Base-by-base conservation (phyloP, 345 rosid genomes). In the Cochlearia excelsa region DNA sequence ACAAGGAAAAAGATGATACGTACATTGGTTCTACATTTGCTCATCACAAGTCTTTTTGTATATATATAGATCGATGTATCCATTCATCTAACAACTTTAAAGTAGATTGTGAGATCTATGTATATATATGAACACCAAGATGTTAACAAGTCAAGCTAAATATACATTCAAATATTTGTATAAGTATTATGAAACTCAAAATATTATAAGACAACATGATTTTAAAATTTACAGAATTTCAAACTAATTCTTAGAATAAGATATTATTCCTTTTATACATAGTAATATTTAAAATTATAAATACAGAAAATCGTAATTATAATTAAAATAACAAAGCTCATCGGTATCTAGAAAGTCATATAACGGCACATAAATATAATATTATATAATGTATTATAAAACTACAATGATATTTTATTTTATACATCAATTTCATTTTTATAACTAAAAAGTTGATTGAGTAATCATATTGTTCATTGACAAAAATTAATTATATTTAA, bases 401-500 rank as follows among this genome's bases (percentile, higher is more conserved):
- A 30, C 0, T n/a, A 46, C 10, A 46, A 53, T 46, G 4, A 4
- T n/a, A 39, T 1, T 31, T 30, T n/a, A 39, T 1, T 31, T 30
- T 11, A 3, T 47, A 38, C 0, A 33, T 45, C 1, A 37, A 1
- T 16, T 31, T 26, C 5, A 23, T 7, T 23, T 26, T 1, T 50
- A 34, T 7, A 60, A 40, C 4, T 41, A 26, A 41, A 26, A 7
- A 0, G 0, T 2, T 55, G 0, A 9, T 38, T 30, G 30, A 8
- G 16, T n/a, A 57, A 8, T 4, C 26, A 45, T n/a, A 30, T 5
- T 0, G 0, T 29, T 50, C 0, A 26, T 57, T 57, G 59, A 63
- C 42, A 51, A 54, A 69, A 45, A 3, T 16, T 2, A 34, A 41
- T 0, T 45, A 30, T 48, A 47, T 4, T 6, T 39, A 54, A 69